Conservation (phyloP, 2,329 filamentous ascomycete species). For the Rhynchosporium secalis region DNA sequence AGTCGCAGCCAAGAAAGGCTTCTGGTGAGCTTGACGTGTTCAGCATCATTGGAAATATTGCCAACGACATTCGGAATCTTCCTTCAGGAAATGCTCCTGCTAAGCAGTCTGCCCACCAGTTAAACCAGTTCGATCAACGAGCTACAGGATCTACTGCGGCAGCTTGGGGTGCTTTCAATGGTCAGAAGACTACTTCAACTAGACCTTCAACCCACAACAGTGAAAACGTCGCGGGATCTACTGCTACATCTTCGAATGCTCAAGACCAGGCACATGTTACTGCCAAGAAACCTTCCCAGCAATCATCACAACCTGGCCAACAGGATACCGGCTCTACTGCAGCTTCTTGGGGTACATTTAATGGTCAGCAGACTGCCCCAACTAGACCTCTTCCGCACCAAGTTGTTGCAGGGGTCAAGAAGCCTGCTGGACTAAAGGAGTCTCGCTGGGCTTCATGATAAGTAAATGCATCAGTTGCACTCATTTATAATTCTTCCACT, state of each 20-base stretch:
- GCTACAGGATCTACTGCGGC: background rate
- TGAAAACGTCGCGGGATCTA: too few species aligned
- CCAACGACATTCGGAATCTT: background rate
- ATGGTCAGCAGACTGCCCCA: background rate
- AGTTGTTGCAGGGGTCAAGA: background rate
- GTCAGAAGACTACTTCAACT: too few species aligned
- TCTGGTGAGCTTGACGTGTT: background rate
- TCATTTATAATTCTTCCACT: background rate
- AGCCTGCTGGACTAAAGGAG: background rate
- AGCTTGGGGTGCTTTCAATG: background rate
- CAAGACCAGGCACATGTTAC: too few species aligned
- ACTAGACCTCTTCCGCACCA: background rate
- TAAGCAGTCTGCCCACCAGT: background rate
- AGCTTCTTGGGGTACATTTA: too few species aligned
- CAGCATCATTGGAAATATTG: background rate
- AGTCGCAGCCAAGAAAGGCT: background rate
- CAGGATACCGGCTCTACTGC: too few species aligned
- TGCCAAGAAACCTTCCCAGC: too few species aligned
- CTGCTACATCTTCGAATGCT: too few species aligned
- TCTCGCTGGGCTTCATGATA: constrained; percentile 6
- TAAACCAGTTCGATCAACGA: background rate
- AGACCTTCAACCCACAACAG: too few species aligned
- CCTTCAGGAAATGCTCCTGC: background rate
- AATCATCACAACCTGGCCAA: too few species aligned
- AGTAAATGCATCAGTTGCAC: background rate